Evolutionary conservation across 2,329 filamentous ascomycete genomes (phyloP), one percentile per base, ranked within the genome.

Genomic region (Juglanconis sp.): DNA sequence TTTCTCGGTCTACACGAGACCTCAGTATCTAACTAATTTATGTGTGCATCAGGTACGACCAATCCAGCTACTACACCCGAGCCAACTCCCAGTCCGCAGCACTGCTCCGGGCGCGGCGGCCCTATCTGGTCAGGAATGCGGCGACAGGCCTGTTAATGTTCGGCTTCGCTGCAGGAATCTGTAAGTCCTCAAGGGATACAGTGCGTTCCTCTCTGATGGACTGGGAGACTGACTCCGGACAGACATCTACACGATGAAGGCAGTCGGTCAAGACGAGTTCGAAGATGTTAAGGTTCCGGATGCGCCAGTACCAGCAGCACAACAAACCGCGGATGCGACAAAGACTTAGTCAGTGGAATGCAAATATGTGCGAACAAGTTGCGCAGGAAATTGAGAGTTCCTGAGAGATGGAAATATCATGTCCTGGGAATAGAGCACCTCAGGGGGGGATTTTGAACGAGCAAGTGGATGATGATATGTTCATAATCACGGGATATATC

Each of bases 201-300:
- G 24, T 31, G 4, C 9, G 24, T 17, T 48, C 6, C 9, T 31
- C 10, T 47, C 9, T 48, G 46, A 31, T 48, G 46, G 7, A n/a
- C 54, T 46, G 38, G 40, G n/a, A 24, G n/a, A 17, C 52, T n/a
- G 17, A 48, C 30, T 38, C 48, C 13, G 17, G 38, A 50, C 59
- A 86, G 84, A 86, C 68, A 77, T 76, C 66, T 86, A 86, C 70
- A 86, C 84, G 4, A 89, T 99, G 72, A 85, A 81, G 66, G 92
- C 91, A 57, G 90, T 99, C 71, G 92, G 94, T 48, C 95, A 98
- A 76, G 95, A 98, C 75, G 91, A 97, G 67, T 99, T 99, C 78
- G 91, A 93, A 60, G 95, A 99, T 72, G 93, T 98, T 68, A 88
- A 92, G 72, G 88, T 98, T 42, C 95, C 95, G 34, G 90, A 91